phyloP scores from a whole-genome alignment of 495 filamentous ascomycete species.

The Annulohypoxylon bovei region DNA sequence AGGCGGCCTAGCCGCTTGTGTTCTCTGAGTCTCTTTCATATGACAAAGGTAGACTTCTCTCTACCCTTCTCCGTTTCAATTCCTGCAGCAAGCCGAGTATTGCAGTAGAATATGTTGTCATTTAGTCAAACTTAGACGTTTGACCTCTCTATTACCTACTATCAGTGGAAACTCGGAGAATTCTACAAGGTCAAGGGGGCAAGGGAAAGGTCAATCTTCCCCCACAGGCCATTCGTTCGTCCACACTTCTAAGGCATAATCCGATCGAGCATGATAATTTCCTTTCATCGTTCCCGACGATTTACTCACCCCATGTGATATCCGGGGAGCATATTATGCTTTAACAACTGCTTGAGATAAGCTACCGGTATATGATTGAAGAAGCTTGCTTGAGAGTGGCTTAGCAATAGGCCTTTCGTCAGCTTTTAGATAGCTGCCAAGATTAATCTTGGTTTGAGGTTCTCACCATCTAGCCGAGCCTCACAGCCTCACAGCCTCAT shows the following conservation, averaged over 20 bases:
- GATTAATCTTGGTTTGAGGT: not conserved
- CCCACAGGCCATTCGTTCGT: conserved; percentile 25
- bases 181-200: conserved; percentile 14
- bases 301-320: conserved; percentile 31
- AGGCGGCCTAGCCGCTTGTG: conserved; percentile 1
- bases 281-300: conserved; percentile 32
- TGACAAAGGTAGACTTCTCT: conserved; percentile 10
- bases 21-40: not conserved
- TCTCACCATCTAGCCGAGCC: not conserved
- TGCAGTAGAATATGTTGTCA: conserved; percentile 9
- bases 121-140: conserved; percentile 5
- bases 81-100: conserved; percentile 13
- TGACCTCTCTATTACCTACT: too few species aligned
- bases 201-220: conserved; percentile 10
- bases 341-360: conserved; percentile 6
- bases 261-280: conserved; percentile 42
- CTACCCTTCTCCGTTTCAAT: conserved; percentile 16
- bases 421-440: conserved; percentile 2
- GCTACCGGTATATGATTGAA: not conserved
- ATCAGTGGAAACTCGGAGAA: conserved; percentile 17
- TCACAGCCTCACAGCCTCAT: conserved; percentile 4
- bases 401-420: not conserved
- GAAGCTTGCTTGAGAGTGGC: not conserved
- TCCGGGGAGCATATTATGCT: conserved; percentile 24
- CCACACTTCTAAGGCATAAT: conserved; percentile 40